Conservation (phyloP, 345 rosid species). For the Physaria fendleri region DNA sequence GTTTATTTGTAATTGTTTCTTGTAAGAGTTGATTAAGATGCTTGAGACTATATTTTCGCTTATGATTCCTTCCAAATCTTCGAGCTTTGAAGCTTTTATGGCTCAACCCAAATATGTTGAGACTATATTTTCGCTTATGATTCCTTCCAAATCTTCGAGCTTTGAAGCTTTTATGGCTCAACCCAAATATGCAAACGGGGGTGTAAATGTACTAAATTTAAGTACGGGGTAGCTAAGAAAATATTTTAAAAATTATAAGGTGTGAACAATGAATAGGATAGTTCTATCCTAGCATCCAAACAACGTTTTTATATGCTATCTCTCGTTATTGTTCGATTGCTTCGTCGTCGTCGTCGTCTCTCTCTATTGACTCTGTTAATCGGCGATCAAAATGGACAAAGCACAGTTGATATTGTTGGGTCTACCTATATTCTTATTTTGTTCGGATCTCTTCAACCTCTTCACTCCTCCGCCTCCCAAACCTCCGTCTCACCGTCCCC, state of each 20-base stretch:
- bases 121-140: constrained; percentile 10
- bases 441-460: constrained; percentile 54
- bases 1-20: constrained; percentile 26
- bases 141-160: constrained; percentile 13
- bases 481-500: constrained; percentile 30
- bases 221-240: not conserved
- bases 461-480: constrained; percentile 68
- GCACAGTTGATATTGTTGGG: constrained; percentile 50
- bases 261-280: not conserved
- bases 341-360: not conserved
- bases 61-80: constrained; percentile 17
- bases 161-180: constrained; percentile 11
- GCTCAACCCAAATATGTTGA: constrained; percentile 11
- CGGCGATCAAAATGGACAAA: constrained; percentile 39
- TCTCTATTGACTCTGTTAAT: not conserved
- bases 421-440: constrained; percentile 55
- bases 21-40: constrained; percentile 28
- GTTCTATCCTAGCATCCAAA: constrained; percentile 13
- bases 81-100: constrained; percentile 7
- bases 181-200: not conserved
- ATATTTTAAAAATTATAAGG: not conserved
- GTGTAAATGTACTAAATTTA: not conserved
- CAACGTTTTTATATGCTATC: not conserved
- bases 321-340: not conserved
- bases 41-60: constrained; percentile 11